A percentile compares a stretch with the other conserved stretches of the same genome.
These are phyloP conservation scores for Suillus sp. DNA, from an alignment of 768 basidiomycete genomes.

Conservation along the genomic window DNA sequence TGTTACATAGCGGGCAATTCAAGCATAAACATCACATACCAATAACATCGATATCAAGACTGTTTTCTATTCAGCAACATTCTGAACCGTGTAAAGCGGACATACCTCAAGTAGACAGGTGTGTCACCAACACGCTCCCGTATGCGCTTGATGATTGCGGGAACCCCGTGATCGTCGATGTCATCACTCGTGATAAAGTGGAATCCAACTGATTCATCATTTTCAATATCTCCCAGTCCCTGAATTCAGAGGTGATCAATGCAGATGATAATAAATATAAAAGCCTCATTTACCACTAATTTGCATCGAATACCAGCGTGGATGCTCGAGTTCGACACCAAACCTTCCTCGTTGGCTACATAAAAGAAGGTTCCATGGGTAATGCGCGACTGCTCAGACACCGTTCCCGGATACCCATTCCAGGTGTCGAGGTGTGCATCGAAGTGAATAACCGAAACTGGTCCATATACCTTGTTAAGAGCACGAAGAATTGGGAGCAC, in stretches of 20 bases:
- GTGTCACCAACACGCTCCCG: conserved; percentile 68
- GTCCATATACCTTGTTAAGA: conserved; percentile 77
- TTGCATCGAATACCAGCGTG: conserved; percentile 89
- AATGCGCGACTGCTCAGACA: conserved; percentile 62
- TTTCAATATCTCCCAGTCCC: conserved; percentile 43
- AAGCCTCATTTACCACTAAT: conserved; percentile 45
- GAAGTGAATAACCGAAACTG: conserved; percentile 82
- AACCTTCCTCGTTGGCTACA: conserved; percentile 74
- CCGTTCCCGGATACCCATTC: conserved; percentile 41
- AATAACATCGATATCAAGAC: conserved; percentile 82
- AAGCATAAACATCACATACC: conserved; percentile 40
- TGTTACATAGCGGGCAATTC: background rate
- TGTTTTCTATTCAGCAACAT: conserved; percentile 25
- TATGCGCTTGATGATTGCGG: conserved; percentile 71
- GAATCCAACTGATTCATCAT: conserved; percentile 77
- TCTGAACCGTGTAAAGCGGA: background rate
- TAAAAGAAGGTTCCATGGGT: conserved; percentile 90
- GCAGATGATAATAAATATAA: background rate
- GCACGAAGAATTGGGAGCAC: conserved; percentile 85
- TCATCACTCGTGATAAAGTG: conserved; percentile 79
- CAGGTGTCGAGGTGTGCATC: conserved; percentile 76
- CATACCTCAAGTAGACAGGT: conserved; percentile 74
- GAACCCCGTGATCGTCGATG: conserved; percentile 77
- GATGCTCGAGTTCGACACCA: conserved; percentile 72
- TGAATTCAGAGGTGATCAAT: conserved; percentile 7